Evolutionary conservation across 2,329 filamentous ascomycete species (phyloP), one percentile per base, ranked within the genome.

Genomic region (Ophiostoma ulmi): DNA sequence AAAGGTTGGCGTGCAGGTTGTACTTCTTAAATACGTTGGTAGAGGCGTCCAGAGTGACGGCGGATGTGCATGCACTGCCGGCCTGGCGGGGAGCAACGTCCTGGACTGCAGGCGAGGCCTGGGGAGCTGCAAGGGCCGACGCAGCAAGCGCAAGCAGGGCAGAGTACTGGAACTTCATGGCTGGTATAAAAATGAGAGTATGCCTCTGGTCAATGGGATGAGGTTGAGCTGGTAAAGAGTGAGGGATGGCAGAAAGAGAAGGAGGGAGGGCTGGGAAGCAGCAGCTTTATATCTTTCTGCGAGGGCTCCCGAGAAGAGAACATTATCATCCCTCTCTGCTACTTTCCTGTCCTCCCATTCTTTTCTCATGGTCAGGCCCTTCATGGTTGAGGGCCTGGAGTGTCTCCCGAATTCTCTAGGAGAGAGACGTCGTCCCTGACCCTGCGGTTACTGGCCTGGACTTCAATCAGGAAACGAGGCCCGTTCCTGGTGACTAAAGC

Each of bases 1-100:
- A 80, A 73, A 68, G 76, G 78, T 80, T 81, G 74, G 79, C 72
- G 74, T 81, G 80, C 68, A 81, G 78, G 58, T 74, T 80, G 77
- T 81, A 81, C 74, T 77, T 76, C 70, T 76, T 74, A 72, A 76
- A 81, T 61, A 79, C 74, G 74, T 81, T 81, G 73, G 77, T 79
- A 73, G 71, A 77, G 73, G 79, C 79, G 65, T 81, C 78, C 71
- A 81, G 77, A 70, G 75, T 76, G 72, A 81, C 80, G 71, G 78
- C 76, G 22, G 79, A 77, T 52, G 76, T 71, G 75, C 79, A 81
- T 48, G 75, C 52, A 26, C n/a, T 72, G 6, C 74, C 72, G 31
- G 77, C 77, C 71, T 76, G 74, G 17, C 77, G 76, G 26, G 76
- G 31, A 11, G 31, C 78, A 72, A 76, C 64, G 64, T 77, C 72